A percentile compares a stretch with the other conserved stretches of the same genome.
Conservation (phyloP, 345 rosid species). For the Euclidium syriacum region DNA sequence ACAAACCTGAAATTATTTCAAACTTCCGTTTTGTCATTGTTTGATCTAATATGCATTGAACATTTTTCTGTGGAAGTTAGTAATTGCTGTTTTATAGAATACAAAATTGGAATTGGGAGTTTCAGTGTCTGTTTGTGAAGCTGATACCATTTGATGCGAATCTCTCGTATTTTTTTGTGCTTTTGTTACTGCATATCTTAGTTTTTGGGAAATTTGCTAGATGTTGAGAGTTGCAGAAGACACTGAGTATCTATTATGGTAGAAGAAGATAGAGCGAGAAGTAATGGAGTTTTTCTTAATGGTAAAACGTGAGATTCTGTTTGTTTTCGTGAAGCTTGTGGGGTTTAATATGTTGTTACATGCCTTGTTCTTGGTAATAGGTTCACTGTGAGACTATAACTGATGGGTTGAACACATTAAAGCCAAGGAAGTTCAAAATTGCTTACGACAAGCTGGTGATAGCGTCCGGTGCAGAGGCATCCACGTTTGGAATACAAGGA, state of each 20-base stretch:
- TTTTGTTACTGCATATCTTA: background rate
- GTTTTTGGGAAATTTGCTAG: background rate
- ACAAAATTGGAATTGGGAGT: background rate
- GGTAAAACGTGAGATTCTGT: background rate
- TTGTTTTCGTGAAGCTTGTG: background rate
- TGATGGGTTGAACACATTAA: constrained; percentile 44
- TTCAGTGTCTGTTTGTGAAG: background rate
- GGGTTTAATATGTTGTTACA: constrained; percentile 8
- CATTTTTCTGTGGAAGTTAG: too few species aligned
- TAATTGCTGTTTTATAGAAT: too few species aligned
- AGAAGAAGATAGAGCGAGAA: background rate
- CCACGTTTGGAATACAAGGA: constrained; percentile 80
- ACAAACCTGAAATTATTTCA: background rate
- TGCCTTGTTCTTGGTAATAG: constrained; percentile 32
- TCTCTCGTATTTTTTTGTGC: background rate
- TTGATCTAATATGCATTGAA: background rate
- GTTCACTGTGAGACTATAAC: constrained; percentile 79
- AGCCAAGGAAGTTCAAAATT: constrained; percentile 72
- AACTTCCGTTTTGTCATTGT: background rate
- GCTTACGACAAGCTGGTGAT: constrained; percentile 84
- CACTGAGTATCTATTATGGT: background rate
- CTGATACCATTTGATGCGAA: background rate
- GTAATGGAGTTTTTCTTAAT: background rate
- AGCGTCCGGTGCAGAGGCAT: constrained; percentile 82
- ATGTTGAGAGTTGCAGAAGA: background rate